A percentile compares a stretch with the other conserved stretches of the same genome.
Conservation (phyloP, 202 grass and related monocot genomes). For the Panicum hallii region DNA sequence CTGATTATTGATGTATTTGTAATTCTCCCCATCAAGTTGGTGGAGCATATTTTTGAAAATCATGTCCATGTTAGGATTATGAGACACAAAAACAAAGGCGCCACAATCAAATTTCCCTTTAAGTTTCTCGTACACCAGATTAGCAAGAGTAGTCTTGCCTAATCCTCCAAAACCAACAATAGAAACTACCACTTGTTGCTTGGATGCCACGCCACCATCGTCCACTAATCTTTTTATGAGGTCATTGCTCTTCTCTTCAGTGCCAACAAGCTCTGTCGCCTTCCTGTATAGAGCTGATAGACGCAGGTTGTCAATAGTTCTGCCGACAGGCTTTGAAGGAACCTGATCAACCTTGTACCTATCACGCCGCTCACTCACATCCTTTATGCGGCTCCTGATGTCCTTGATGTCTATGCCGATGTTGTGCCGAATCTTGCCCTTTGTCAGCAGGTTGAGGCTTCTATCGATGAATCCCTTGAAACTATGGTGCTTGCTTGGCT, state of each 20-base stretch:
- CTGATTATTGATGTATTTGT: background rate
- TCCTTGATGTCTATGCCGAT: background rate
- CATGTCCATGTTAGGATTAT: background rate
- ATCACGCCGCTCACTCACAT: background rate
- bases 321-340: background rate
- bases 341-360: background rate
- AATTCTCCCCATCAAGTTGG: background rate
- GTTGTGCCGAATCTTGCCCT: background rate
- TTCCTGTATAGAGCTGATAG: background rate
- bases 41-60: background rate
- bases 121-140: background rate
- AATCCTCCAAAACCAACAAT: constrained; percentile 25
- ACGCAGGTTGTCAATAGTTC: background rate
- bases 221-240: background rate
- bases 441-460: background rate
- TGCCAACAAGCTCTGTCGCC: background rate
- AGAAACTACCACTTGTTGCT: background rate
- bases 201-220: too few relatives aligned
- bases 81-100: background rate
- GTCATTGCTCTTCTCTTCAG: background rate
- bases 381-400: background rate
- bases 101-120: background rate
- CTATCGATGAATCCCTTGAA: background rate
- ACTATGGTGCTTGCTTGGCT: background rate
- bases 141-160: constrained; percentile 34